These are phyloP conservation scores for Xylogone sp. DNA, from an alignment of 2,329 filamentous ascomycete genomes.

Conservation along the genomic window DNA sequence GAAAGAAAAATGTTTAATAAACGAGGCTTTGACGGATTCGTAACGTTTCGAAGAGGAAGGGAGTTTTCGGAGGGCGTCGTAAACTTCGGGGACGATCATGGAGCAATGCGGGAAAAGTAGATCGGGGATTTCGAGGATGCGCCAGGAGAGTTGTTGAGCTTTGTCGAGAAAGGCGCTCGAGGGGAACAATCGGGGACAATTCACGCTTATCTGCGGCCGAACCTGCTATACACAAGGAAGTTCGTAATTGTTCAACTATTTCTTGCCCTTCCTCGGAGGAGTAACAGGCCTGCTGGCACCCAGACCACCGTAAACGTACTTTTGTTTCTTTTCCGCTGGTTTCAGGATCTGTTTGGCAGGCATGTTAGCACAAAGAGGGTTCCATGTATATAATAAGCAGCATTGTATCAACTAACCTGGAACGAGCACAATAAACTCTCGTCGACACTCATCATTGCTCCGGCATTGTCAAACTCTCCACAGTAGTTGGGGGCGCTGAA, in stretches of 20 bases:
- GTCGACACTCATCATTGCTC: slow-evolving; percentile 99
- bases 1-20: neutral
- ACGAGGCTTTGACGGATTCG: neutral
- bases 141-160: neutral
- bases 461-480: slow-evolving; percentile 98
- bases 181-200: neutral
- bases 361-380: too few species aligned
- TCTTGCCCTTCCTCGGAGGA: slow-evolving; percentile 68
- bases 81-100: neutral
- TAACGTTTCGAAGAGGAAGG: slow-evolving; percentile 11
- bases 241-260: slow-evolving; percentile 68
- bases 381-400: too few species aligned
- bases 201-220: slow-evolving; percentile 79
- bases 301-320: slow-evolving; percentile 83
- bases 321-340: slow-evolving; percentile 99
- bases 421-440: slow-evolving; percentile 98
- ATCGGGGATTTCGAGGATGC: neutral
- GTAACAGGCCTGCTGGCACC: slow-evolving; percentile 67
- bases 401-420: slow-evolving; percentile 65
- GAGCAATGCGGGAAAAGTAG: neutral
- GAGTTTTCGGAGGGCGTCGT: slow-evolving; percentile 4
- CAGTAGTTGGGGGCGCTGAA: slow-evolving; percentile 99
- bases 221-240: slow-evolving; percentile 76
- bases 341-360: slow-evolving; percentile 74
- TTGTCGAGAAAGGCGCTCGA: neutral